A percentile compares a stretch with the other conserved stretches of the same genome.
These are phyloP conservation scores for Gamarada debralockiae DNA, from an alignment of 495 filamentous ascomycete species.

Conservation along the genomic window DNA sequence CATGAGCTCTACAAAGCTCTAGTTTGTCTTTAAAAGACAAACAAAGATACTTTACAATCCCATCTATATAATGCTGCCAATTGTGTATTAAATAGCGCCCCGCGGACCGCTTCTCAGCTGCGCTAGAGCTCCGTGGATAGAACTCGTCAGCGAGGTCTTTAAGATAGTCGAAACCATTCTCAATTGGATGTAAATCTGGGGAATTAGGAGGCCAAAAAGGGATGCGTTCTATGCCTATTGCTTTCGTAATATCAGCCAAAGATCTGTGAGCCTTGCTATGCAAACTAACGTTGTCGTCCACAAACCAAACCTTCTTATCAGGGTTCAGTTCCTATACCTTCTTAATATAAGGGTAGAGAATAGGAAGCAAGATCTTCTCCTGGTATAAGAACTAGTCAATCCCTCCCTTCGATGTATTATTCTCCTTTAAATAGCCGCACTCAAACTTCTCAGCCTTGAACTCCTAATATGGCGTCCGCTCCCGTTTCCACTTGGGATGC, in stretches of 20 bases:
- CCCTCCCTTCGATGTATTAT: too few species aligned
- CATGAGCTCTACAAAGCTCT: background rate
- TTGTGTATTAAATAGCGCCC: too few species aligned
- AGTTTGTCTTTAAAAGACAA: too few species aligned
- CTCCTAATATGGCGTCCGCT: too few species aligned
- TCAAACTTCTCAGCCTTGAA: too few species aligned
- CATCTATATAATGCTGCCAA: too few species aligned
- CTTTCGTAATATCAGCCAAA: background rate
- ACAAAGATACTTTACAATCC: too few species aligned
- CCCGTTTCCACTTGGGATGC: too few species aligned
- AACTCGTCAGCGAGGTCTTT: background rate
- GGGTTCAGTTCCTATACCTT: background rate
- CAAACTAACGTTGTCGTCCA: background rate
- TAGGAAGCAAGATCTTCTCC: too few species aligned
- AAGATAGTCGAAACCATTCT: background rate
- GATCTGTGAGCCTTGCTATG: background rate
- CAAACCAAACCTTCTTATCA: background rate
- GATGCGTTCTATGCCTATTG: background rate
- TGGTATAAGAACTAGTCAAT: too few species aligned
- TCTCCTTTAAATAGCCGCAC: too few species aligned
- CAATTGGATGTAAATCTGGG: background rate
- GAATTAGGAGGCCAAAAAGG: background rate
- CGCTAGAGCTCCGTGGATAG: background rate
- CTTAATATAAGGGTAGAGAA: background rate
- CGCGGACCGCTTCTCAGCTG: background rate